Conservation (phyloP, 176 grass and related monocot species). For the Neostapfia colusana region DNA sequence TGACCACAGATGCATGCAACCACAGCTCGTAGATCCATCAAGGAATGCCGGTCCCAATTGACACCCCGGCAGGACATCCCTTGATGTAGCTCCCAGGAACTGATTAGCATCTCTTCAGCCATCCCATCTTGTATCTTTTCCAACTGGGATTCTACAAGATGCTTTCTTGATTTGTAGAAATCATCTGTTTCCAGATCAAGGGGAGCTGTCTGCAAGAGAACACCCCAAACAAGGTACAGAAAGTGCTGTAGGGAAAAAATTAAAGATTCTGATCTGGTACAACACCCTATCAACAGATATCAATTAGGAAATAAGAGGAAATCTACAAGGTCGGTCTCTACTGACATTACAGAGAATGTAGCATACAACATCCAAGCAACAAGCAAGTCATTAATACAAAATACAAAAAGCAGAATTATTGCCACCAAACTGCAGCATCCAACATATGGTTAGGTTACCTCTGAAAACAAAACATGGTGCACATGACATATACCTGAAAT, state of each 20-base stretch:
- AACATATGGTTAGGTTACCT: not conserved
- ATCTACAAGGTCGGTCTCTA: not conserved
- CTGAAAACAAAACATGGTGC: not conserved
- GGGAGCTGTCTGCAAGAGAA: constrained; percentile 62
- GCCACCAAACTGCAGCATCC: not conserved
- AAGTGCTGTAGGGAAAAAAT: not conserved
- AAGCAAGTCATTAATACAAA: not conserved
- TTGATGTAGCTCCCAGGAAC: constrained; percentile 71
- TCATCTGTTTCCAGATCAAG: constrained; percentile 83
- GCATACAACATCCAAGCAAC: not conserved
- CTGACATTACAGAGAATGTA: not conserved
- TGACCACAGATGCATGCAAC: constrained; percentile 59
- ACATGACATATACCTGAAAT: constrained; percentile 72
- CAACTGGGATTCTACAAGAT: constrained; percentile 70
- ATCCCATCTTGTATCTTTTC: constrained; percentile 66
- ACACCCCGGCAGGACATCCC: constrained; percentile 72
- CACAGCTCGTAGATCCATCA: constrained; percentile 64
- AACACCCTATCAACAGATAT: constrained; percentile 9
- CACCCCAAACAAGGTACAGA: not conserved
- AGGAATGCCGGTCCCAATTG: constrained; percentile 65
- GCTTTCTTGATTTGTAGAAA: constrained; percentile 76
- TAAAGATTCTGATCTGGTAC: constrained; percentile 1
- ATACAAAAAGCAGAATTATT: not conserved
- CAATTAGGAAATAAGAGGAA: not conserved
- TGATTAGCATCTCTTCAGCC: constrained; percentile 83